Base-by-base conservation (phyloP, 176 grass and related monocot species). In the Oryza meyeriana region DNA sequence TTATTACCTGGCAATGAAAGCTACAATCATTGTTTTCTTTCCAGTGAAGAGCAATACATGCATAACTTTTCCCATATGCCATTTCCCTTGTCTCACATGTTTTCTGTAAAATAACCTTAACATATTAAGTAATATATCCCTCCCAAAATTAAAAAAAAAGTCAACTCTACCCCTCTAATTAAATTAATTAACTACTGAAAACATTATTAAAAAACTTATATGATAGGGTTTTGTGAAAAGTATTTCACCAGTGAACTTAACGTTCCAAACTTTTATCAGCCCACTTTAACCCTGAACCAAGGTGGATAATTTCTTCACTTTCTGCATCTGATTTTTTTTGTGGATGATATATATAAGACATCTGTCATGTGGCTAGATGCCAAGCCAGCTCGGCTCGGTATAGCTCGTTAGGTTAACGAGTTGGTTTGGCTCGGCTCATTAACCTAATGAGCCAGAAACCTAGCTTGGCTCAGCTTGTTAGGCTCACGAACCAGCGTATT, bases 1-100 rank as follows among this genome's bases (percentile, higher is more conserved):
- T 6, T 17, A 76, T 34, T 57, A 33, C 12, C 6, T 17, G 6
- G 27, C 57, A 50, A 61, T 72, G 57, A 66, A 81, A 61, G 78
- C 40, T 27, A 34, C 57, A 72, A 82, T 89, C 35, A 89, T 71
- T 61, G 48, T 13, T 57, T 8, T 72, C 72, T 89, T 89, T 82
- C 81, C 29, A 86, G 73, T 82, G 74, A 89, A 45, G 32, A 61
- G 45, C 58, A 61, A 45, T 14, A 25, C 14, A 59, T 14, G 30
- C 72, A 30, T 44, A 24, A 28, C 40, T 57, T 76, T 71, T 81
- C 14, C 26, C 50, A 71, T 71, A 61, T 71, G 55, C 5, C 55
- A 59, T 59, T 71, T 57, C 71, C 69, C 32, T 76, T 42, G 70
- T 29, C 47, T 59, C 68, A 84, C 11, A 41, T 75, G 80, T 59